A percentile compares a stretch with the other conserved stretches of the same genome.
These are phyloP conservation scores for Metroxylon sagu DNA, from an alignment of 176 grass and related monocot genomes.

Conservation along the genomic window DNA sequence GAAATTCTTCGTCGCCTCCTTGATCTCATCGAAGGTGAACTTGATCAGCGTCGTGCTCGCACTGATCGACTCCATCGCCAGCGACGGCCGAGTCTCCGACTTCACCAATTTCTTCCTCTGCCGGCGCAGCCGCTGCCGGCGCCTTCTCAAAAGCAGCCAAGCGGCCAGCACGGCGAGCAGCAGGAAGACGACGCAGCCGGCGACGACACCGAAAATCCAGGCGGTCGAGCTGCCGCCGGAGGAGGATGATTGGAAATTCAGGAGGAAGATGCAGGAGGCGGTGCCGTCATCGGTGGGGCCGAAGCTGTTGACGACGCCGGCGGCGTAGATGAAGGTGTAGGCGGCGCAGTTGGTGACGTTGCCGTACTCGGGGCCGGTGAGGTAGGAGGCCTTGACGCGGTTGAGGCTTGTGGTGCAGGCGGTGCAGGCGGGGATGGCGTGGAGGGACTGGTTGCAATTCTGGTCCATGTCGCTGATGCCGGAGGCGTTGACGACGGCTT, in stretches of 20 bases:
- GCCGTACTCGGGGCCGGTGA: slow-evolving; percentile 19
- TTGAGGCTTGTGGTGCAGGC: slow-evolving; percentile 52
- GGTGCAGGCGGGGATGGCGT: slow-evolving; percentile 42
- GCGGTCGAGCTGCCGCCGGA: background rate
- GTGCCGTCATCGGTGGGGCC: slow-evolving; percentile 38
- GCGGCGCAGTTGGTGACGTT: slow-evolving; percentile 48
- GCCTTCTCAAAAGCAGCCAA: slow-evolving; percentile 24
- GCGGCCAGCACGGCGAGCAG: background rate
- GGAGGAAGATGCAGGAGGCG: slow-evolving; percentile 61
- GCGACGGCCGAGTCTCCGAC: slow-evolving; percentile 27
- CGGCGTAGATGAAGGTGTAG: slow-evolving; percentile 72
- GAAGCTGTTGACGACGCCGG: slow-evolving; percentile 29
- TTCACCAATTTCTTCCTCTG: slow-evolving; percentile 12
- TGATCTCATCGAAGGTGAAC: slow-evolving; percentile 84
- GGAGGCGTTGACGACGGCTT: slow-evolving; percentile 29
- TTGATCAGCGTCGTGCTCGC: slow-evolving; percentile 80
- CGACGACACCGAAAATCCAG: slow-evolving; percentile 47
- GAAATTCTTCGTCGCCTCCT: slow-evolving; percentile 50
- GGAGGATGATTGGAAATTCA: slow-evolving; percentile 17
- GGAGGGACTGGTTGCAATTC: slow-evolving; percentile 52
- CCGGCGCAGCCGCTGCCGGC: slow-evolving; percentile 1
- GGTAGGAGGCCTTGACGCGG: slow-evolving; percentile 46
- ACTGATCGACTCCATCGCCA: slow-evolving; percentile 65
- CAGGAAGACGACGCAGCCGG: slow-evolving; percentile 30
- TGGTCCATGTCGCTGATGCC: slow-evolving; percentile 35